Conservation (phyloP, 495 filamentous ascomycete genomes). For the Ramalina intermedia region DNA sequence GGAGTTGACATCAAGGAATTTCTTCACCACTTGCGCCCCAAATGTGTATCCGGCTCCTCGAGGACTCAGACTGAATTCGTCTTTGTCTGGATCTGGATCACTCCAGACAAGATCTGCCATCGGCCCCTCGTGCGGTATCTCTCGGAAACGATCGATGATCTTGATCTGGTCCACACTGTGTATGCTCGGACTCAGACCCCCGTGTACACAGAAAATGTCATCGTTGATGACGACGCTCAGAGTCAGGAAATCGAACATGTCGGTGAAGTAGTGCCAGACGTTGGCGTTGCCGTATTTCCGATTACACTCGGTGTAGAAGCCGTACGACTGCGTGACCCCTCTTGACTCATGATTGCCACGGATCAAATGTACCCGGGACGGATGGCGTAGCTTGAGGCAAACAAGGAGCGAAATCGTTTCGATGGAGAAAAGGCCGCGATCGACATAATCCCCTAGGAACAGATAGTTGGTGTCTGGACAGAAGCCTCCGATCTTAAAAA, state of each 20-base stretch:
- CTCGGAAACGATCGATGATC: conserved; percentile 94
- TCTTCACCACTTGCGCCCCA: conserved; percentile 90
- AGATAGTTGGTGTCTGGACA: conserved; percentile 97
- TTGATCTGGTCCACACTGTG: conserved; percentile 99
- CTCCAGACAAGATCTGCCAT: conserved; percentile 99
- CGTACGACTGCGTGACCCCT: conserved; percentile 95
- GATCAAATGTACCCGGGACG: conserved; percentile 80
- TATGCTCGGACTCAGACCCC: conserved; percentile 86
- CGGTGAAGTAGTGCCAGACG: conserved; percentile 98
- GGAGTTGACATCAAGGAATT: conserved; percentile 89
- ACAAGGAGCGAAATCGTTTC: conserved; percentile 94
- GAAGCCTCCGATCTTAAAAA: conserved; percentile 93
- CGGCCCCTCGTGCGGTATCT: conserved; percentile 95
- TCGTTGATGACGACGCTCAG: conserved; percentile 95
- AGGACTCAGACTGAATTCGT: conserved; percentile 90
- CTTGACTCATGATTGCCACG: conserved; percentile 95
- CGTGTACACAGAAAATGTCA: conserved; percentile 97
- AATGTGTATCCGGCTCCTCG: conserved; percentile 94
- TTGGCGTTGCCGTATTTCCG: conserved; percentile 96
- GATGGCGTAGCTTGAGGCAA: conserved; percentile 88
- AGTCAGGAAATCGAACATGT: conserved; percentile 98
- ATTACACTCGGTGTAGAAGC: conserved; percentile 96
- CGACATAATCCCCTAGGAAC: conserved; percentile 95
- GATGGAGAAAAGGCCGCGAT: conserved; percentile 90
- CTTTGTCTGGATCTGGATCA: conserved; percentile 85